A percentile compares a stretch with the other conserved stretches of the same genome.
Evolutionary conservation across 2,329 filamentous ascomycete genomes (phyloP).

Genomic region (Didymella exigua): DNA sequence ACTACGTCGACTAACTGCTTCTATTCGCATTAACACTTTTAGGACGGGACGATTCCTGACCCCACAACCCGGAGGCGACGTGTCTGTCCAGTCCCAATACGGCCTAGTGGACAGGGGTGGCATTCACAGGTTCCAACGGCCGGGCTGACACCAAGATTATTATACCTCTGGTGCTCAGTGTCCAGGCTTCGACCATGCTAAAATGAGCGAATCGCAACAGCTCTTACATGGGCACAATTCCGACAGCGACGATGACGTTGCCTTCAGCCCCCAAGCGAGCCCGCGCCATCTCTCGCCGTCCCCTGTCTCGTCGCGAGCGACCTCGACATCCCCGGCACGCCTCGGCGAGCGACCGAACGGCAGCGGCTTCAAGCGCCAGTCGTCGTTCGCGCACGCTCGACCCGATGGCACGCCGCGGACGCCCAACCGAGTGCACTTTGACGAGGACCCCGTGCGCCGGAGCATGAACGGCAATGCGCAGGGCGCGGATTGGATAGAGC

Average conservation of each 20-base stretch:
- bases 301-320: conserved; percentile 34
- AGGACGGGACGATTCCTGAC: too few relatives aligned
- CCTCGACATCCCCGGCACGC: conserved; percentile 38
- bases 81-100: neutral
- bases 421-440: conserved; percentile 76
- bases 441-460: conserved; percentile 47
- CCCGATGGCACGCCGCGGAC: conserved; percentile 64
- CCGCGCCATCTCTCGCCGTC: conserved; percentile 35
- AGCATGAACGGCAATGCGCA: conserved; percentile 43
- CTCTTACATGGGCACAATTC: conserved; percentile 44
- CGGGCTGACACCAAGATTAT: conserved; percentile 15
- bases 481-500: conserved; percentile 53
- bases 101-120: conserved; percentile 8
- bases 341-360: conserved; percentile 34
- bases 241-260: conserved; percentile 39
- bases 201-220: conserved; percentile 48
- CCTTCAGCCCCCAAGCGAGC: conserved; percentile 22
- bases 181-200: conserved; percentile 39
- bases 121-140: conserved; percentile 8
- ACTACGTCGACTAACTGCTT: too few relatives aligned
- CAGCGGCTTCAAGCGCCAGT: conserved; percentile 42
- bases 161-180: neutral
- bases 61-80: conserved; percentile 8
- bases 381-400: conserved; percentile 55
- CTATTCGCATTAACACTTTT: too few relatives aligned